Evolutionary conservation across 2,329 filamentous ascomycete species (phyloP), one percentile per base, ranked within the genome.

Genomic region (Spiromastix sp.): DNA sequence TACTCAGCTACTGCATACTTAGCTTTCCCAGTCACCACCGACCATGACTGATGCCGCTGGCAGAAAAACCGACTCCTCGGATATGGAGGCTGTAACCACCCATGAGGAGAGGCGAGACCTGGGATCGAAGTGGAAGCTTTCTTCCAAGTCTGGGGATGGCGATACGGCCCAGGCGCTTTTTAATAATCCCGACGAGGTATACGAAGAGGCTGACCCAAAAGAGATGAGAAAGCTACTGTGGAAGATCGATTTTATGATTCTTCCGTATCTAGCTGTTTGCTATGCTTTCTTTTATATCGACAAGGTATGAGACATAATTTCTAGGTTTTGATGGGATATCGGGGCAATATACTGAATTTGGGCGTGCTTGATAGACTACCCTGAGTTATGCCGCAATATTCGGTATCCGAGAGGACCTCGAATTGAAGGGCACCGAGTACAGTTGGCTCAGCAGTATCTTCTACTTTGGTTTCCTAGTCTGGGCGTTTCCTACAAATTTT

Each of bases 381-480:
- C 54, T 76, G 19, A 73, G 68, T 1, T 80, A 79, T 43, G 76
- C 77, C 0, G 75, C 77, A 13, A 74, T 81, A 32, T 79, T 80
- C 39, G 74, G 74, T 1, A 71, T 81, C 40, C 62, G 65, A 15
- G 65, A 76, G 2, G 74, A 77, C 41, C 61, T 79, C 6, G 44
- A 67, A 10, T 60, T 80, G 1, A 58, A 65, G n/a, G 72, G 72
- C 2, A 64, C 67, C 0, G 60, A 78, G 42, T 80, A 79, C 46
- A 71, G 60, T 39, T 75, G 70, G 66, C 55, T 74, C 0, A 66
- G 59, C 22, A 66, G 61, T 39, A 64, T 73, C 10, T 76, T 74
- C 51, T 72, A 74, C 42, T 68, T 74, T 42, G 71, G 68, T 0
- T 74, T 68, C 41, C 46, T 76, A 12, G 62, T 59, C 11, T 72